Percentiles rank a stretch among this genome's conserved stretches.
phyloP scores from a whole-genome alignment of 495 filamentous ascomycete species.

The Oleoguttula mirabilis region DNA sequence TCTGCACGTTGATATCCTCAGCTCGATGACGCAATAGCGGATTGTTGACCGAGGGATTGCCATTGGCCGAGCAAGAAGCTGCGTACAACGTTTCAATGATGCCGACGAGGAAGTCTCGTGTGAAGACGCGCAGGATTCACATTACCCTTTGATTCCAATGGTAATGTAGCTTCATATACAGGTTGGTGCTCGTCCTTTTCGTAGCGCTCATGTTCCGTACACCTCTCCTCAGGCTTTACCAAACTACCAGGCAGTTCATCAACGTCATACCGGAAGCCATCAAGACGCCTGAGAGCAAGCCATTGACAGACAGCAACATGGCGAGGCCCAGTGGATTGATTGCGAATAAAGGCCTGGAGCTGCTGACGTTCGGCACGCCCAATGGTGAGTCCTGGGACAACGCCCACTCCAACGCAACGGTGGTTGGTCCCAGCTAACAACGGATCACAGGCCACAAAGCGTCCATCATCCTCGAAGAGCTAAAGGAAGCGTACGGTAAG shows the following conservation, averaged over 20 bases:
- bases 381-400: slow-evolving; percentile 32
- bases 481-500: slow-evolving; percentile 31
- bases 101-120: too few relatives aligned
- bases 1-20: too few relatives aligned
- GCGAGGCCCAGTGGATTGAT: slow-evolving; percentile 38
- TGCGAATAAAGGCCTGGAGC: slow-evolving; percentile 45
- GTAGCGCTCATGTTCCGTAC: slow-evolving; percentile 1
- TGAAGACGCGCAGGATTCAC: too few relatives aligned
- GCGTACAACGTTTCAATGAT: too few relatives aligned
- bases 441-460: slow-evolving; percentile 22
- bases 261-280: slow-evolving; percentile 5
- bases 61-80: too few relatives aligned
- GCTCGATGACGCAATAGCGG: too few relatives aligned
- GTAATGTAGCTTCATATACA: too few relatives aligned
- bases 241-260: slow-evolving; percentile 13
- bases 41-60: too few relatives aligned
- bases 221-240: slow-evolving; percentile 6
- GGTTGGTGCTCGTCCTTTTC: not conserved
- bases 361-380: slow-evolving; percentile 39
- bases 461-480: slow-evolving; percentile 29
- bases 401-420: too few relatives aligned
- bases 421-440: not conserved
- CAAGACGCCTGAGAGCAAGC: not conserved
- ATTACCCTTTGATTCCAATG: too few relatives aligned
- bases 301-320: slow-evolving; percentile 11